Evolutionary conservation across 352 stramenopile species (phyloP).

Genomic region (Elongisporangium undulatum): DNA sequence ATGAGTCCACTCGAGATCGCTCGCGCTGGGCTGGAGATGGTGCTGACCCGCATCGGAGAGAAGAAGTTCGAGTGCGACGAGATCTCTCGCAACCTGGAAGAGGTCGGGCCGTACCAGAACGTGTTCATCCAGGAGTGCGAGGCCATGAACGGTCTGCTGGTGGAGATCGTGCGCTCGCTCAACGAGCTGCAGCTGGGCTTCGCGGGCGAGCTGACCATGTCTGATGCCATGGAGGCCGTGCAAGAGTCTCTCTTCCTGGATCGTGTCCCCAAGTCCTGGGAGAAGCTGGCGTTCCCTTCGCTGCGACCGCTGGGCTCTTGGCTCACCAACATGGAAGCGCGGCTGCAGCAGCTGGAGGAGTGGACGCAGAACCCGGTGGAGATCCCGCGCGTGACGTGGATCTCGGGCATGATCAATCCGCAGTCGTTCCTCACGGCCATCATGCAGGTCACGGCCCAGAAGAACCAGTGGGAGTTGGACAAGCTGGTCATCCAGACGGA

Average conservation of each 20-base stretch:
- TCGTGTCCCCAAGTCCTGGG: conserved; percentile 91
- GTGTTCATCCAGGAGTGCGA: conserved; percentile 98
- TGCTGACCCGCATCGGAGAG: conserved; percentile 94
- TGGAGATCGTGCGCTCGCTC: conserved; percentile 94
- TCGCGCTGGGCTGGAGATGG: conserved; percentile 86
- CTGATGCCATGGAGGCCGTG: conserved; percentile 95
- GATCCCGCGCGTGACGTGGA: conserved; percentile 95
- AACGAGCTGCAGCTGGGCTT: conserved; percentile 97
- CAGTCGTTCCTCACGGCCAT: conserved; percentile 97
- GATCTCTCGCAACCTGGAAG: conserved; percentile 91
- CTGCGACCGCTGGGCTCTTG: conserved; percentile 89
- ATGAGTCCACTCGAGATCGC: conserved; percentile 93
- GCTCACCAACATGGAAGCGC: conserved; percentile 91
- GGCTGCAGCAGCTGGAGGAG: conserved; percentile 94
- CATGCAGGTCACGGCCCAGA: conserved; percentile 97
- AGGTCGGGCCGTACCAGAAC: conserved; percentile 95
- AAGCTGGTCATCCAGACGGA: conserved; percentile 97
- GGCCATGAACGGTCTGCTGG: conserved; percentile 95
- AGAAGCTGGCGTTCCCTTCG: conserved; percentile 94
- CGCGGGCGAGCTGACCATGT: conserved; percentile 97
- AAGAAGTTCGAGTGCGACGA: conserved; percentile 98
- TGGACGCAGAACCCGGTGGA: conserved; percentile 96
- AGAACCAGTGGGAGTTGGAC: conserved; percentile 96
- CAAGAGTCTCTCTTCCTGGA: conserved; percentile 93
- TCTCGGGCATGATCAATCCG: conserved; percentile 94